Evolutionary conservation across 1,284 basidiomycete species (phyloP), one percentile per base, ranked within the genome.

Genomic region (Meira miltonrushii): DNA sequence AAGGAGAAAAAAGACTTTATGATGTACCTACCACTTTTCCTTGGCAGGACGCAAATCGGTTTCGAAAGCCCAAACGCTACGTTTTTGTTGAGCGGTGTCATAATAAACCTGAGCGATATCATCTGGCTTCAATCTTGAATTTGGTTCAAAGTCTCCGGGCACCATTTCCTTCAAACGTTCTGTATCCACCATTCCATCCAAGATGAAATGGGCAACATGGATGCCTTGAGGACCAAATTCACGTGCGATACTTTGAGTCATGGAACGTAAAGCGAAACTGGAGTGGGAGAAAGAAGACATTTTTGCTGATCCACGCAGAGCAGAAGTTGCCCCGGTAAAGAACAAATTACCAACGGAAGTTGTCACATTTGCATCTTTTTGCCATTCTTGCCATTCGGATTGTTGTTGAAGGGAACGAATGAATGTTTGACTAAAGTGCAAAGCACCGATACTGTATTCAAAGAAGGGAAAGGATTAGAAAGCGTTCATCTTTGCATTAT

Each of bases 71-170:
- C 67, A 69, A 2, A 62, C 65, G 41, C 66, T 67, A 25, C 64
- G 51, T 8, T 60, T 58, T 28, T 69, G 67, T 15, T 59, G 51
- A 0, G 59, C 54, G 1, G 61, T 64, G 28, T 67, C 65, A 17
- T 68, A 57, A 43, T 67, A 69, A 15, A 68, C 65, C 51, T 69
- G 65, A 15, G 67, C 66, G 25, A 69, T 69, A 10, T 49, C 67
- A 43, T 69, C 64, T 0, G 67, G 25, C 19, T 69, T 55, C 67
- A 69, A 65, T 43, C 67, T 46, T 12, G 67, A 59, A 15, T 56
- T 59, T 1, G 60, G 51, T 3, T 56, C 55, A 33, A 60, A 68
- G 6, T 58, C 23, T n/a, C 23, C 50, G 11, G 41, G 41, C 2
- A 46, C 7, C 21, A 56, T 28, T n/a, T 23, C 25, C 7, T 17